Base-by-base conservation (phyloP, 495 filamentous ascomycete species). In the Trichodelitschia bisporula region DNA sequence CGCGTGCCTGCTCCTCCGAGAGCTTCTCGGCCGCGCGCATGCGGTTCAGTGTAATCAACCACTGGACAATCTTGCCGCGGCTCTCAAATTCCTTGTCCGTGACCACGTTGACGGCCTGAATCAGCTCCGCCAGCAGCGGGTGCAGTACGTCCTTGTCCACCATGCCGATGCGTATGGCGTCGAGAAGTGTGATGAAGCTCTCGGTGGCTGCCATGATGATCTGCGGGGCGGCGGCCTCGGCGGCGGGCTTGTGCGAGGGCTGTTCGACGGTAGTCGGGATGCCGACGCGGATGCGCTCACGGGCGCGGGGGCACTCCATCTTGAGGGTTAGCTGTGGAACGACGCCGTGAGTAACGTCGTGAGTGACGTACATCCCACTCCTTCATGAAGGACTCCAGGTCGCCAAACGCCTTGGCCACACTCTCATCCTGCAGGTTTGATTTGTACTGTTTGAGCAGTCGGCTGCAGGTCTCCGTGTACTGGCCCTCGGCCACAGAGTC, bases 171-270 rank as follows among this genome's bases (percentile, higher is more conserved):
- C 76, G 75, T 40, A 95, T 59, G 15, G 86, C 89, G 50, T 99
- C 89, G 27, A 99, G 58, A 51, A 93, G 83, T 0, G 89, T 99
- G 49, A 99, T 95, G 45, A 99, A 99, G 46, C 91, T 82, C 50
- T 95, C 79, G 3, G 86, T 92, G 3, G 86, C 83, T 29, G 77
- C 64, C 17, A 84, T 50, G 33, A 92, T 80, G 21, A 84, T 58
- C 23, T 67, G 64, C 15, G 76, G 77, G 14, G 71, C 71, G 33
- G 66, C 66, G 24, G 69, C 64, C 16, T 76, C 77, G 13, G 71
- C 71, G 32, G 67, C 66, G 26, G 59, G 62, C 21, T 51, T 46
- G 38, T 59, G 52, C 15, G 54, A 54, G 25, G 61, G 49, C 48
- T 41, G 11, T 8, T 73, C 66, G 27, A 70, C 55, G 8, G 67